phyloP scores from a whole-genome alignment of 768 basidiomycete species.

The Termitomyces heimii region DNA sequence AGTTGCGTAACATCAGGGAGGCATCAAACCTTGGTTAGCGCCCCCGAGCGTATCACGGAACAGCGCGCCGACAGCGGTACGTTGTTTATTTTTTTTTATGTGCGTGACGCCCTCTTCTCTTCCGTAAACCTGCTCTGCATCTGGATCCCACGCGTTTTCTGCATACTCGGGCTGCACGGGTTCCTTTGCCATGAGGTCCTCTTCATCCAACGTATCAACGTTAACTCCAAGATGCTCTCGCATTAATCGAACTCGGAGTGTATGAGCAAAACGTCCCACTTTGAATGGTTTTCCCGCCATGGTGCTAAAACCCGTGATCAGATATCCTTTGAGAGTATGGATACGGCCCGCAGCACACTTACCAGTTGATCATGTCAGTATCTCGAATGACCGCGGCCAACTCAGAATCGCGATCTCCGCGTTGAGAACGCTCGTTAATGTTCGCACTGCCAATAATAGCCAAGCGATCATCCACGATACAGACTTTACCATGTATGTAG shows the following conservation, averaged over 20 bases:
- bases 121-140: conserved; percentile 54
- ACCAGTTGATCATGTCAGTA: conserved; percentile 96
- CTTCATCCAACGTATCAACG: conserved; percentile 82
- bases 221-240: conserved; percentile 94
- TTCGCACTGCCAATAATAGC: conserved; percentile 96
- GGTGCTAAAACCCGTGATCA: conserved; percentile 37
- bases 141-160: conserved; percentile 69
- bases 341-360: conserved; percentile 15
- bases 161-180: conserved; percentile 44
- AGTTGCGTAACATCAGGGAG: background rate
- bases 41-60: conserved; percentile 31
- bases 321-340: background rate
- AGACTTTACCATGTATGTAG: conserved; percentile 86
- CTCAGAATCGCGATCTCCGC: conserved; percentile 97
- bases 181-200: conserved; percentile 54
- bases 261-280: conserved; percentile 96
- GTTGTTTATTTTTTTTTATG: conserved; percentile 30
- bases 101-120: conserved; percentile 36
- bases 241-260: conserved; percentile 90
- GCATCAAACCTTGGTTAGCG: conserved; percentile 43
- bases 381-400: conserved; percentile 89
- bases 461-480: conserved; percentile 91
- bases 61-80: conserved; percentile 25
- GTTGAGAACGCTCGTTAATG: conserved; percentile 94
- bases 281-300: conserved; percentile 95